Evolutionary conservation across 352 stramenopile genomes (phyloP).

Genomic region (Phytophthora gonapodyides): DNA sequence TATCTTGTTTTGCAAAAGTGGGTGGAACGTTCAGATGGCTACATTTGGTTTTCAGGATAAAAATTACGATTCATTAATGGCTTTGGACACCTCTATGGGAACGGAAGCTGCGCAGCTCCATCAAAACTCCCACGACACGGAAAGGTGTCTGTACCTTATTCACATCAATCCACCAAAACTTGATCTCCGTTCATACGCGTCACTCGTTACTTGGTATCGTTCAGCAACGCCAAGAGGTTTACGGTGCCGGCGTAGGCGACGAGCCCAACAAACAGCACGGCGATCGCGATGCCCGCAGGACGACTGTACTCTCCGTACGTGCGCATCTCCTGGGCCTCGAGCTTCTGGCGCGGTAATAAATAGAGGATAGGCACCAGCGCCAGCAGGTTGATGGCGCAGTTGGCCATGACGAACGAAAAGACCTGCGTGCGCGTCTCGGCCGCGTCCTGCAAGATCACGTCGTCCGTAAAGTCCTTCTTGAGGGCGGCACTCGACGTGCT

Average conservation of each 20-base stretch:
- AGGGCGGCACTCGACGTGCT: constrained; percentile 51
- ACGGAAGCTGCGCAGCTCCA: constrained; percentile 7
- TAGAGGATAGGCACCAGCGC: constrained; percentile 60
- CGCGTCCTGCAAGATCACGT: constrained; percentile 38
- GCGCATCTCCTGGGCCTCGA: constrained; percentile 66
- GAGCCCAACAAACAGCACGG: constrained; percentile 47
- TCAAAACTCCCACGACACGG: constrained; percentile 23
- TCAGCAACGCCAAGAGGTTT: constrained; percentile 47
- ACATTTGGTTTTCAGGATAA: too few relatives aligned
- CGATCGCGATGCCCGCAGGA: constrained; percentile 42
- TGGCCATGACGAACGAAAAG: constrained; percentile 49
- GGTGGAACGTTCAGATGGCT: background rate
- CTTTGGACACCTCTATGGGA: constrained; percentile 8
- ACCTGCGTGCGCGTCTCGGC: constrained; percentile 40
- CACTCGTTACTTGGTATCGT: constrained; percentile 31
- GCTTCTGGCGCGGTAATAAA: constrained; percentile 71
- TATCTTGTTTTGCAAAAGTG: too few relatives aligned
- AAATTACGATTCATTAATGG: constrained; percentile 22
- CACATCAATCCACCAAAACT: constrained; percentile 28
- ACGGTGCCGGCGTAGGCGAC: constrained; percentile 46
- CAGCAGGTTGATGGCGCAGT: constrained; percentile 56
- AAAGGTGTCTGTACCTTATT: constrained; percentile 14
- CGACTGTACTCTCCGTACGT: constrained; percentile 57
- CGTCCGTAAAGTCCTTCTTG: constrained; percentile 41
- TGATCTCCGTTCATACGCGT: background rate